Base-by-base conservation (phyloP, 2,329 filamentous ascomycete species). In the Fusarium sp. region DNA sequence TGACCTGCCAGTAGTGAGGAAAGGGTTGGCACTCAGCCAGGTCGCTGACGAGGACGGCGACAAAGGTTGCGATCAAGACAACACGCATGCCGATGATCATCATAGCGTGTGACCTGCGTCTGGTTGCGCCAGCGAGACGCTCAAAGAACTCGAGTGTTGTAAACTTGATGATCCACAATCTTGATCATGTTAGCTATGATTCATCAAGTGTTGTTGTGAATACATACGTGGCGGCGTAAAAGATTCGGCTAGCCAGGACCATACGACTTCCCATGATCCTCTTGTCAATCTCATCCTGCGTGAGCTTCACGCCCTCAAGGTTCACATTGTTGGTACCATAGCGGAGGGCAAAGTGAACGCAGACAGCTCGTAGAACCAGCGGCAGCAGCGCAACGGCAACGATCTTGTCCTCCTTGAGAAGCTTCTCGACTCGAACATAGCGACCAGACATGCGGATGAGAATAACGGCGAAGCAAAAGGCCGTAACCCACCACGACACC, bases 401-500 rank as follows among this genome's bases (percentile, higher is more conserved):
- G 75, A 95, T 91, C 84, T 91, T 94, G 84, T 98, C 95, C 82
- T 98, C 96, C 61, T 87, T 86, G 79, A 98, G 98, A 56, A 98
- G 88, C 77, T 89, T 91, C 82, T 97, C 94, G 66, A 93, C 95
- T 56, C 95, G 89, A 37, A 97, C 88, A 82, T 94, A 97, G 71
- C 95, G 92, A 57, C 95, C 95, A 67, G 86, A 86, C 31, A 97
- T 84, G 16, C 95, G 90, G 63, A 95, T 87, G 27, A 95, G 80
- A 74, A 98, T 97, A 77, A 98, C 93, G 67, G 91, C 90, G 27
- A 94, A 86, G 69, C 94, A 93, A 81, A 95, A 95, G 7, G 90
- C 85, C 24, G 94, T 95, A 74, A 93, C 95, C 95, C 95, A 98
- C 95, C 95, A 98, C 80, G 93, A 95, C 77, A 97, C 95, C 72